These are phyloP conservation scores for Bretziella fagacearum DNA, from an alignment of 2,329 filamentous ascomycete genomes.

Conservation along the genomic window DNA sequence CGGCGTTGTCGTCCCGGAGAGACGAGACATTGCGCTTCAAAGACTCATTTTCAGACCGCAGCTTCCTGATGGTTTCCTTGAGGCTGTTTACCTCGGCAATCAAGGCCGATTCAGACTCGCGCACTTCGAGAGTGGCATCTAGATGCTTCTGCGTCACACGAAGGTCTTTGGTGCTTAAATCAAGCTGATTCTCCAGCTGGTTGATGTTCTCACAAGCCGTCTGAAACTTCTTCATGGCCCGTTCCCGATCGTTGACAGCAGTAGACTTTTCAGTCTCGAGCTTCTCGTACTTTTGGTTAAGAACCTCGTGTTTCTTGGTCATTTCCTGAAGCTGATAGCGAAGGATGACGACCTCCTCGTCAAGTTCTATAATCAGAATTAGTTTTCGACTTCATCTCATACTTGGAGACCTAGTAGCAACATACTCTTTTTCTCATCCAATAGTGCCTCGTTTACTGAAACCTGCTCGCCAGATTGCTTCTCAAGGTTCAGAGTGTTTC, in stretches of 20 bases:
- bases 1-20: conserved; percentile 27
- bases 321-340: conserved; percentile 45
- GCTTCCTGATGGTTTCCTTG: conserved; percentile 20
- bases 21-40: conserved; percentile 26
- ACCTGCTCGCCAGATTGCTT: conserved; percentile 14
- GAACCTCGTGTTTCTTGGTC: conserved; percentile 25
- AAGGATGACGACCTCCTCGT: conserved; percentile 41
- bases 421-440: conserved; percentile 40
- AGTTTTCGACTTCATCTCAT: too few relatives aligned
- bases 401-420: conserved; percentile 14
- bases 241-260: conserved; percentile 46
- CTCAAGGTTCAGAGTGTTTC: conserved; percentile 20
- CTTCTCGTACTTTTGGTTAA: conserved; percentile 33
- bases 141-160: conserved; percentile 27
- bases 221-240: conserved; percentile 43
- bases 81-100: conserved; percentile 27
- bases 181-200: conserved; percentile 29
- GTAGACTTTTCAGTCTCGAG: conserved; percentile 47
- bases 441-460: conserved; percentile 23
- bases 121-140: conserved; percentile 25
- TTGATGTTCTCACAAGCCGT: conserved; percentile 43
- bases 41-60: conserved; percentile 19
- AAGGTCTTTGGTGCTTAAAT: conserved; percentile 26
- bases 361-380: conserved; percentile 28
- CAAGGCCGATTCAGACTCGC: conserved; percentile 24